Conservation (phyloP, 2,329 filamentous ascomycete species). For the Allantophomopsis cytisporea region DNA sequence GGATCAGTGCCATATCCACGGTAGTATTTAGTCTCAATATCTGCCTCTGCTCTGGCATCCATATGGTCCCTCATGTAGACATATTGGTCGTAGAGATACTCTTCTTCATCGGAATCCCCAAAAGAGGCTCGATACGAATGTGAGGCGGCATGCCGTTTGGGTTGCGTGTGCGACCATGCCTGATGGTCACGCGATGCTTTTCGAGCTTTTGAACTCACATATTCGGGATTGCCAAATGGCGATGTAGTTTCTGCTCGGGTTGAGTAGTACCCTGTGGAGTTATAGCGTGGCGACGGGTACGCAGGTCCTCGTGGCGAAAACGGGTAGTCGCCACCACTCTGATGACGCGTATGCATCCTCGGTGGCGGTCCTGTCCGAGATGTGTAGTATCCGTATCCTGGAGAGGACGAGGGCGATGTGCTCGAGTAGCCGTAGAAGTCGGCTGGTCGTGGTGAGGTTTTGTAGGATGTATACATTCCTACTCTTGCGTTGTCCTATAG, state of each 20-base stretch:
- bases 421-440: slow-evolving; percentile 15
- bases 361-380: slow-evolving; percentile 12
- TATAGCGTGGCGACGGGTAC: slow-evolving; percentile 19
- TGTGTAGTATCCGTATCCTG: slow-evolving; percentile 16
- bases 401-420: slow-evolving; percentile 18
- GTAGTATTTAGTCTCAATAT: slow-evolving; percentile 16
- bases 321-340: slow-evolving; percentile 15
- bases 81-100: slow-evolving; percentile 11
- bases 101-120: slow-evolving; percentile 22
- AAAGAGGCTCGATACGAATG: slow-evolving; percentile 20
- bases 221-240: slow-evolving; percentile 14
- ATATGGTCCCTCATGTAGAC: slow-evolving; percentile 12
- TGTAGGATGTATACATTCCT: slow-evolving; percentile 16
- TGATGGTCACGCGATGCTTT: slow-evolving; percentile 8
- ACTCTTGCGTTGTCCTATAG: slow-evolving; percentile 15
- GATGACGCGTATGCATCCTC: slow-evolving; percentile 17
- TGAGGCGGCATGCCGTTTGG: slow-evolving; percentile 15
- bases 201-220: slow-evolving; percentile 20
- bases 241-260: slow-evolving; percentile 8
- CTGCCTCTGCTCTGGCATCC: slow-evolving; percentile 6
- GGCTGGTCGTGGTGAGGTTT: slow-evolving; percentile 13
- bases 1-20: slow-evolving; percentile 20
- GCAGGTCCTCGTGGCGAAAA: slow-evolving; percentile 8
- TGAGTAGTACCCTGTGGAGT: slow-evolving; percentile 20
- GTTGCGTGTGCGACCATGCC: slow-evolving; percentile 17